phyloP scores from a whole-genome alignment of 177 flowering plant species.

The Telopea speciosissima region DNA sequence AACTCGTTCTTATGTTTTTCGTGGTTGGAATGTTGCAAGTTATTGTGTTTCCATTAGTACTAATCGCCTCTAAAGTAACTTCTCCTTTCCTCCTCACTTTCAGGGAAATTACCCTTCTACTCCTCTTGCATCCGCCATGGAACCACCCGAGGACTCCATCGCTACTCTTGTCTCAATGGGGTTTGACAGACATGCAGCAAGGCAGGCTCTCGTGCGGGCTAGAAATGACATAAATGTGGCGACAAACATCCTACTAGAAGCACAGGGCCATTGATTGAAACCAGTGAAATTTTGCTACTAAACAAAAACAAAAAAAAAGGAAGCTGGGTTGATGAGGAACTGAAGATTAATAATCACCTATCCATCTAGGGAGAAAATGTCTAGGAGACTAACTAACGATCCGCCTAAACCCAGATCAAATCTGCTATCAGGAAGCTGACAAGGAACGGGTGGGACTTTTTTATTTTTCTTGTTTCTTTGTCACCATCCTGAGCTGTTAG shows the following conservation, averaged over 20 bases:
- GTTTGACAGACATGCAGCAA: conserved; percentile 73
- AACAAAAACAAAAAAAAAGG: neutral
- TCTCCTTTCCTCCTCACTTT: conserved; percentile 11
- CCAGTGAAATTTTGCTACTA: neutral
- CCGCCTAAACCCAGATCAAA: neutral
- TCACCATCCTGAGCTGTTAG: neutral
- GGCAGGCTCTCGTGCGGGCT: conserved; percentile 86
- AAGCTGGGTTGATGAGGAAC: neutral
- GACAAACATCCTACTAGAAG: conserved; percentile 90
- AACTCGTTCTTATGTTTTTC: neutral
- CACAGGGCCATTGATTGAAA: conserved; percentile 53
- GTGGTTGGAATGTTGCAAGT: neutral
- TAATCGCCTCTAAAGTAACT: neutral
- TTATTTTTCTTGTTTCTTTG: neutral
- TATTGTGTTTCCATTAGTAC: neutral
- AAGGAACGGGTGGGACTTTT: neutral
- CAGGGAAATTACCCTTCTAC: conserved; percentile 55
- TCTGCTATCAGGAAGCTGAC: conserved; percentile 1
- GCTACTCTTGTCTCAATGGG: conserved; percentile 90
- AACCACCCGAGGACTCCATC: conserved; percentile 80
- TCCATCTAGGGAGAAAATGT: neutral
- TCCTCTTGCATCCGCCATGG: conserved; percentile 33
- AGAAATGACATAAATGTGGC: conserved; percentile 84
- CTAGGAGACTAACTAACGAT: neutral
- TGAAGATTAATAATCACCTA: neutral